Evolutionary conservation across 2,329 filamentous ascomycete genomes (phyloP), one percentile per base, ranked within the genome.

Genomic region (Calonectria pseudoturangicola): DNA sequence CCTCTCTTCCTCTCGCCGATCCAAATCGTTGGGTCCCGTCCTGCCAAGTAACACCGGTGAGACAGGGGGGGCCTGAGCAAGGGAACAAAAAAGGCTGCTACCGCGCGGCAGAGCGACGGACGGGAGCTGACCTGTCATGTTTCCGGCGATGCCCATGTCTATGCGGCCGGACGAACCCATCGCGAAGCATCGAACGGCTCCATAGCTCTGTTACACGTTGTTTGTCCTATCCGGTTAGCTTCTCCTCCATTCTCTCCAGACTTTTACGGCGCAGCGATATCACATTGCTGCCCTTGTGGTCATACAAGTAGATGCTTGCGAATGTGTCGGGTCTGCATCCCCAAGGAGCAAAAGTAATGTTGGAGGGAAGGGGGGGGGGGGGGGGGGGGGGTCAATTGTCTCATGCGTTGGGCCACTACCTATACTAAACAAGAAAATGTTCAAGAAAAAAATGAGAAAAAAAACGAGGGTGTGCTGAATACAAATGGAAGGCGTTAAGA

Each of bases 41-140:
- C 6, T 30, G 28, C 28, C 50, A 30, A 54, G 50, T 54, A 27
- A 54, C 50, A 54, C 50, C 50, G 28, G 50, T 54, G 50, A 54
- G 50, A 54, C 50, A 54, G 28, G 50, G 27, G 13, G 28, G 28
- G 21, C 7, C 27, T 18, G 8, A 27, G 47, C 21, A 13, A 10
- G 21, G 12, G 47, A 48, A 27, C 18, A 45, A 21, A 50, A 50
- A 39, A 21, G 51, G 51, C 30, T 56, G 30, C n/a, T 56, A 56
- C 51, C 51, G 51, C 51, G 30, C 51, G 51, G 51, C 54, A 58
- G 33, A 58, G n/a, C n/a, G 54, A 58, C n/a, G 39, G 18, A 15
- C n/a, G 13, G 12, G 54, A 39, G 33, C 18, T 58, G 54, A 58
- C 54, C 36, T 58, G 33, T 58, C 54, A 39, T 58, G 54, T 58